Evolutionary conservation across 495 filamentous ascomycete species (phyloP), one percentile per base, ranked within the genome.

Genomic region (Xylaria scruposa): DNA sequence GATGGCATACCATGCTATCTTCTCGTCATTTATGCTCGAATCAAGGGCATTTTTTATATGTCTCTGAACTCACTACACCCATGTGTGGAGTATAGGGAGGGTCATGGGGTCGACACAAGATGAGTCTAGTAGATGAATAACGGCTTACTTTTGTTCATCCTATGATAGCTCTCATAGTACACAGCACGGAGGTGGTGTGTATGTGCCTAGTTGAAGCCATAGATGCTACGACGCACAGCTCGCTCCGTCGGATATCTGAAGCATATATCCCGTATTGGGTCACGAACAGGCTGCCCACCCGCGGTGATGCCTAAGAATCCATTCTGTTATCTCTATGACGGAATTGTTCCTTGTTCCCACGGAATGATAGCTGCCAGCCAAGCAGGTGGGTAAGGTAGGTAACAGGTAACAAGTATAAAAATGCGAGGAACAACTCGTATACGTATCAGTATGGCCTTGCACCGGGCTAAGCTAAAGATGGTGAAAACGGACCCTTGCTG

Each of bases 191-290:
- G 33, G 58, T 21, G 12, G 19, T 19, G 33, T 10, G 15, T 47
- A 31, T 24, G 40, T 64, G 40, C 61, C 15, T 42, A 15, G 59
- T 21, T 42, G 36, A 62, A 26, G 59, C n/a, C 60, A 44, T 3
- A 63, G 21, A 63, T 63, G 60, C 21, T 63, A 49, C 62, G n/a
- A 5, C n/a, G n/a, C 62, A 62, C 62, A 65, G 15, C 42, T 65
- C 10, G 42, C 62, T 65, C 40, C 62, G 42, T 65, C 62, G 58
- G 58, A 60, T 54, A 15, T 36, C 33, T 13, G 33, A 60, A 60
- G 58, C 33, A 21, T n/a, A 21, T 21, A 19, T 60, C n/a, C 58
- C 58, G 31, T 21, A 17, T 19, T 38, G 17, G 15, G 9, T 38
- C 17, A 59, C 56, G 17, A 38, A 60, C 17, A 21, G 58, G 58